Evolutionary conservation across 257 asterid genomes (phyloP).

Genomic region (Cruciata laevipes): DNA sequence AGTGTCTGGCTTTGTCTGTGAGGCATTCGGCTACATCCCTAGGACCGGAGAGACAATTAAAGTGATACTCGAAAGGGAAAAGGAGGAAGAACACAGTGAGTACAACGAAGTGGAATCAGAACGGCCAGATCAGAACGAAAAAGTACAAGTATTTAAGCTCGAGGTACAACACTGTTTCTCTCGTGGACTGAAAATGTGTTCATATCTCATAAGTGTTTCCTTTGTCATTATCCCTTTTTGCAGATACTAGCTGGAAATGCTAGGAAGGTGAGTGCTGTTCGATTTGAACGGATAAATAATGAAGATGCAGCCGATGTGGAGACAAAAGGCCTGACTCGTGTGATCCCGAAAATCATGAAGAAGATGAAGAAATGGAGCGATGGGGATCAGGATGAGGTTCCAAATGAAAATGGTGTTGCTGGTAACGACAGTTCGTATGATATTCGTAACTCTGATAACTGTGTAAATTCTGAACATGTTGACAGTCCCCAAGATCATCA

Average conservation of each 20-base stretch:
- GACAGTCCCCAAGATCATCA: constrained; percentile 40
- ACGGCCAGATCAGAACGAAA: constrained; percentile 45
- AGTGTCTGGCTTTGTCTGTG: constrained; percentile 94
- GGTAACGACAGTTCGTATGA: constrained; percentile 16
- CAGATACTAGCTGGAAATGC: constrained; percentile 96
- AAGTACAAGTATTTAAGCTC: constrained; percentile 74
- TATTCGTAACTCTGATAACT: constrained; percentile 19
- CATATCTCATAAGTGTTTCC: background rate
- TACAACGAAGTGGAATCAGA: constrained; percentile 57
- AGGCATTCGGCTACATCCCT: constrained; percentile 97
- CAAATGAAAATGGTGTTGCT: constrained; percentile 24
- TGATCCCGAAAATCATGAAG: constrained; percentile 62
- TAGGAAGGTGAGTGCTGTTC: constrained; percentile 87
- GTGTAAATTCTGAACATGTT: constrained; percentile 48
- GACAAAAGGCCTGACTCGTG: constrained; percentile 40
- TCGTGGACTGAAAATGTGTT: background rate
- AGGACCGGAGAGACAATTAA: constrained; percentile 89
- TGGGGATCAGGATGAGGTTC: constrained; percentile 11
- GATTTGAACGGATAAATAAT: constrained; percentile 64
- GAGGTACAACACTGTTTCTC: constrained; percentile 42
- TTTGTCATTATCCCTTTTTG: constrained; percentile 18
- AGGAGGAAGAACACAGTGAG: constrained; percentile 58
- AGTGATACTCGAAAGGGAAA: constrained; percentile 71
- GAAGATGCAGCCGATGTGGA: constrained; percentile 42
- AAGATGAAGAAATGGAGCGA: constrained; percentile 58